Base-by-base conservation (phyloP, 768 basidiomycete genomes). In the Imleria badia region DNA sequence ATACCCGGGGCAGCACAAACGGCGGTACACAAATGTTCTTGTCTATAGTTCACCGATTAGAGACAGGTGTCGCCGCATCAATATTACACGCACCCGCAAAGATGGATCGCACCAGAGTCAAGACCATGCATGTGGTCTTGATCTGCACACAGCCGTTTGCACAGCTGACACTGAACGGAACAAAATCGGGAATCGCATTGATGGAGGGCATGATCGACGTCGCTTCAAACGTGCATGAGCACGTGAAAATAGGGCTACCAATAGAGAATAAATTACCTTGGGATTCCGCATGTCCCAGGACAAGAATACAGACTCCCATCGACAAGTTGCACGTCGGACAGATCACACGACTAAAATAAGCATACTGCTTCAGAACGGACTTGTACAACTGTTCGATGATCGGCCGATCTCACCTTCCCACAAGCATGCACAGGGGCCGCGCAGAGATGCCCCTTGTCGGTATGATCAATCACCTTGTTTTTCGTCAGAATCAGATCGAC, bases 71-170 rank as follows among this genome's bases (percentile, higher is more conserved):
- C 15, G n/a, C 31, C 26, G 6, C 13, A 4, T 49, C 19, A 13
- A 26, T 17, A 23, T 30, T 5, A 45, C 17, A 61, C 67, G 34
- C 19, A 83, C 84, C 83, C 83, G 72, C 84, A 86, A 31, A 86
- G 74, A 69, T 86, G 84, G 23, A 76, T 53, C 0, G 72, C 68
- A 6, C 51, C 62, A 3, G 57, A 51, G 22, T 74, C 62, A 5
- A 83, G 68, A 1, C 76, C 81, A 48, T 86, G 84, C 42, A 85
- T 70, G 68, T 85, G 85, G 52, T 81, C 65, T 19, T 61, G 59
- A 43, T 70, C 59, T 2, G 75, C 68, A 55, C 84, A 86, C 19
- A 82, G 68, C 15, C 82, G 74, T 56, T 75, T 80, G 61, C 85
- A 86, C 4, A 86, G 65, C 49, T 80, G 72, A 59, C 84, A 86